These are phyloP conservation scores for Panaeolus cyanescens DNA, from an alignment of 768 basidiomycete genomes.

Conservation along the genomic window DNA sequence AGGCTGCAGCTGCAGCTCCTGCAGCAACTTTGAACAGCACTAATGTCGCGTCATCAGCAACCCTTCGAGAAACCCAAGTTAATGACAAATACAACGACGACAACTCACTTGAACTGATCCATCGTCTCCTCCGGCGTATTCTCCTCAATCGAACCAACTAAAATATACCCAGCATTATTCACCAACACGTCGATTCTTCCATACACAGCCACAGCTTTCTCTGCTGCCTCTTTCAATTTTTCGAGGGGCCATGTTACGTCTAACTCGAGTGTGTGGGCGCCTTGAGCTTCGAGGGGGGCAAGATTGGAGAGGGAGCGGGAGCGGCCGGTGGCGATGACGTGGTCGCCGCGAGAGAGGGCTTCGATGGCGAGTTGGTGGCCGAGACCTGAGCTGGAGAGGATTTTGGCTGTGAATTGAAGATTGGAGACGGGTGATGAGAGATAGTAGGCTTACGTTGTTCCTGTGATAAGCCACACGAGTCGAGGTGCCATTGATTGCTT, in stretches of 20 bases:
- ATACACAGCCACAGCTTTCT: conserved; percentile 37
- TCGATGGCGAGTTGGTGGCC: conserved; percentile 40
- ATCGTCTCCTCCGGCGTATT: conserved; percentile 44
- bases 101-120: conserved; percentile 36
- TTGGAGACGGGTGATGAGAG: background rate
- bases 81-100: too few species aligned
- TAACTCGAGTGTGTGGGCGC: conserved; percentile 40
- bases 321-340: conserved; percentile 49
- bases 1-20: too few species aligned
- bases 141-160: conserved; percentile 35
- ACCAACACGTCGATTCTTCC: conserved; percentile 48
- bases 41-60: too few species aligned
- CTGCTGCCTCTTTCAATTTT: conserved; percentile 31
- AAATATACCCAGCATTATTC: conserved; percentile 46
- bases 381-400: conserved; percentile 35
- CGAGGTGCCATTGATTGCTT: too few species aligned
- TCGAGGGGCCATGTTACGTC: conserved; percentile 37
- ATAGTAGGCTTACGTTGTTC: conserved; percentile 26
- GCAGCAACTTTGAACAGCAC: too few species aligned
- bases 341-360: conserved; percentile 46
- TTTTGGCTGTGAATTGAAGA: conserved; percentile 9
- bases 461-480: conserved; percentile 32
- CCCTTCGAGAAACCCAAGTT: too few species aligned
- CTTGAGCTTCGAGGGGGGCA: conserved; percentile 33
- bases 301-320: conserved; percentile 36